Evolutionary conservation across 441 rosid genomes (phyloP), one percentile per base, ranked within the genome.

Genomic region (Populus hybrid): DNA sequence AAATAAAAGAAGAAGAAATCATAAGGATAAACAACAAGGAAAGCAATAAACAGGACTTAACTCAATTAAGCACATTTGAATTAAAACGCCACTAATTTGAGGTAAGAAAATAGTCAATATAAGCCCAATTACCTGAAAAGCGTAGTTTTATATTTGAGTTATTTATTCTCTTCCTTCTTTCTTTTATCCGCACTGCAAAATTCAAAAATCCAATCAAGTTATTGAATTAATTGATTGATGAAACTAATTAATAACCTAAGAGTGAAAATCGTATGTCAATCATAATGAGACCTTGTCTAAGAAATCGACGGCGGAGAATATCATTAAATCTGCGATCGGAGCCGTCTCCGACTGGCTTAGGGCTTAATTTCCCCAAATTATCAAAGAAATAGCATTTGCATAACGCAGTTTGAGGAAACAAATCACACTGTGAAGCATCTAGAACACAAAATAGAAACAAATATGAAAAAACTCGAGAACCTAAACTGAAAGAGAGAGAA

Each of bases 301-400:
- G 90, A 83, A 95, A 95, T 79, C 95, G 86, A 31, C 97, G 91
- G 70, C 89, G 93, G 76, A 94, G 89, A 68, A 86, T 89, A 71
- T 92, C 91, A n/a, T 78, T 80, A 83, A 92, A 91, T 81, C 91
- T 86, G 40, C 73, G 50, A 76, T 86, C 87, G 70, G 90, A 89
- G 71, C 81, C 83, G 40, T 84, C 88, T n/a, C 66, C 85, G 23
- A 72, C 77, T 36, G 40, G 69, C 65, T 83, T 65, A 23, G 87
- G 82, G 81, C 87, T 86, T 33, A 75, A 50, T 74, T 83, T 88
- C 83, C 98, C 98, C 89, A 93, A 82, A 78, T 86, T 83, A 75
- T 91, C 87, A 75, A 90, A 94, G 90, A 96, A 90, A 85, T 90
- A 90, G 84, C 98, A 93, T 88, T 93, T 91, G 89, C 95, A 91